Conservation (phyloP, 2,329 filamentous ascomycete species). For the Penicillium decumbens region DNA sequence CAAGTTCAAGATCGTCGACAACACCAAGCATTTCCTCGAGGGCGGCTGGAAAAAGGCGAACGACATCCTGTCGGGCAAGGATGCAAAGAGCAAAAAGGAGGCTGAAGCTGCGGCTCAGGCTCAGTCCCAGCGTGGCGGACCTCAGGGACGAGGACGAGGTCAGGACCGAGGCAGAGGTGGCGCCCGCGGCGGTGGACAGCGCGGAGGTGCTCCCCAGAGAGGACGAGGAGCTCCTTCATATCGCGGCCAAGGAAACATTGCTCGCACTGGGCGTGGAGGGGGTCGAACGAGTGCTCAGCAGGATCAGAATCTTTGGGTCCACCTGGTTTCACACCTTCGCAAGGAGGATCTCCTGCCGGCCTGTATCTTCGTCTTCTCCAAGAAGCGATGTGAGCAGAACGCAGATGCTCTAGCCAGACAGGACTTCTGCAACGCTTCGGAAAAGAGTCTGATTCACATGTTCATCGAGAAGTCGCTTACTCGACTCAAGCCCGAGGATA, state of each 20-base stretch:
- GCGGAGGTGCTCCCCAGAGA: constrained; percentile 39
- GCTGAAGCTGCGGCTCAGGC: constrained; percentile 50
- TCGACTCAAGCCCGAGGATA: constrained; percentile 82
- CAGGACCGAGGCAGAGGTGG: constrained; percentile 49
- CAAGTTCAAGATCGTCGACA: constrained; percentile 90
- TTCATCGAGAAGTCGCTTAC: constrained; percentile 93
- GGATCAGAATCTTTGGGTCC: constrained; percentile 94
- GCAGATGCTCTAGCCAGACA: constrained; percentile 91
- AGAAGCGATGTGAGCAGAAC: constrained; percentile 95
- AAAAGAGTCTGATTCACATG: constrained; percentile 98
- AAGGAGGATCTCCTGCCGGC: constrained; percentile 83
- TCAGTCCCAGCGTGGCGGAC: constrained; percentile 51
- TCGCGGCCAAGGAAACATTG: constrained; percentile 75
- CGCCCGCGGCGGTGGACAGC: constrained; percentile 41
- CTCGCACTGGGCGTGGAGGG: constrained; percentile 75
- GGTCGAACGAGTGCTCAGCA: constrained; percentile 86
- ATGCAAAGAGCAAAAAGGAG: constrained; percentile 56
- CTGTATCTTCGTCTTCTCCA: constrained; percentile 98
- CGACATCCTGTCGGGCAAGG: constrained; percentile 70
- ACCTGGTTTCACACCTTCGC: constrained; percentile 83
- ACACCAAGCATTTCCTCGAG: constrained; percentile 86
- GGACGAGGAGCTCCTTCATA: constrained; percentile 51
- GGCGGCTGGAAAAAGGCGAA: constrained; percentile 95
- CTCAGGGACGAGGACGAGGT: constrained; percentile 52
- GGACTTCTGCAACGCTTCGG: constrained; percentile 85